Base-by-base conservation (phyloP, 73 alveolate genomes). In the Paramecium tetraurelia region DNA sequence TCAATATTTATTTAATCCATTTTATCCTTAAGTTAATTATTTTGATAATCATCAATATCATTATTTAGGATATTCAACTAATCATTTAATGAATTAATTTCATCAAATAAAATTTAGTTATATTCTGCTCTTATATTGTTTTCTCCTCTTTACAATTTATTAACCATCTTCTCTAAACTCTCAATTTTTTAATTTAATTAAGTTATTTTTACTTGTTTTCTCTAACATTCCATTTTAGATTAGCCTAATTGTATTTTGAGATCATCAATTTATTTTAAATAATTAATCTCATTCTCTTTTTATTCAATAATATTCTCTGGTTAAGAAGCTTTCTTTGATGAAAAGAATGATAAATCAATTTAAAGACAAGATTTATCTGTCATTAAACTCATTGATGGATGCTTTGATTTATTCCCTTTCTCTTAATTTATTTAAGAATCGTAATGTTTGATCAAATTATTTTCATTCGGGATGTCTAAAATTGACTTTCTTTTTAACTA, bases 381-480 rank as follows among this genome's bases (percentile, higher is more conserved):
- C 59, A 72, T 38, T 24, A 63, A 5, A 63, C 84, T 63, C 84
- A 63, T 63, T 27, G 86, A 72, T 35, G 59, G 57, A 36, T 72
- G 86, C 16, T 33, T 72, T 21, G 59, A 72, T 72, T 72, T 72
- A 40, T 36, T 33, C 2, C 44, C 90, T 41, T 80, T 41, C 22
- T 48, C 72, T 75, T 38, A 75, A 22, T 75, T 75, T 14, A 75
- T 38, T 12, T 38, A 38, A 5, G 90, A 80, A 43, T 80, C 90
- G 20, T 80, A 80, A 18, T 41, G 75, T 80, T 80, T 80, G 20
- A 36, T 72, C 31, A 43, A 12, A 80, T 41, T 80, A 46, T 89
- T 85, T 44, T 89, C 94, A 46, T 70, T 89, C 0, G 94, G 94
- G 33, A 89, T 89, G 12, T 77, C 87, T n/a, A 89, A 33, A 33